A percentile compares a stretch with the other conserved stretches of the same genome.
Conservation (phyloP, 441 rosid genomes). For the Populus trichocarpa region DNA sequence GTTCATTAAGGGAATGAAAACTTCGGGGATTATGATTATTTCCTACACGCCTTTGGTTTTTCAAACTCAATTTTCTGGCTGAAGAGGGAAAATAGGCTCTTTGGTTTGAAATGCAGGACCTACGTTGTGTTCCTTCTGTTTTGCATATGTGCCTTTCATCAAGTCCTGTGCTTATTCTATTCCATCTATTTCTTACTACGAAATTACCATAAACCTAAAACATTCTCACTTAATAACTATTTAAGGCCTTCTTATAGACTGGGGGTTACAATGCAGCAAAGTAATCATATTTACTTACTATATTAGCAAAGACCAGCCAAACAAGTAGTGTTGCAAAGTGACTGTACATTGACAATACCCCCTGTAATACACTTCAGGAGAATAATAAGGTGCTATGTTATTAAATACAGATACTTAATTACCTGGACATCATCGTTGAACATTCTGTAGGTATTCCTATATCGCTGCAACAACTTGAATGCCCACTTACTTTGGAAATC, state of each 20-base stretch:
- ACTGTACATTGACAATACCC: neutral
- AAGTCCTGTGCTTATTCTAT: neutral
- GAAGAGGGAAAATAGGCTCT: neutral
- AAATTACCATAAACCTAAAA: neutral
- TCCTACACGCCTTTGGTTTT: neutral
- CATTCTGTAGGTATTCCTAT: conserved; percentile 80
- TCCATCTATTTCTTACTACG: conserved; percentile 2
- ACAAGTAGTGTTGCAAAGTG: neutral
- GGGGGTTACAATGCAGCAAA: neutral
- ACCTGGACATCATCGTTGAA: conserved; percentile 99
- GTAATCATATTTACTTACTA: neutral
- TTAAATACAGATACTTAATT: conserved; percentile 25
- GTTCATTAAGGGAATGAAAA: neutral
- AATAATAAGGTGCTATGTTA: neutral
- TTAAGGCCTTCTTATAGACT: neutral
- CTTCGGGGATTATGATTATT: neutral
- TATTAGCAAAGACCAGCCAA: neutral
- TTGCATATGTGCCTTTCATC: neutral
- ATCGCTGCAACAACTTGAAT: conserved; percentile 90
- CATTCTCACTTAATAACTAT: neutral
- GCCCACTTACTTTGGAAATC: conserved; percentile 99
- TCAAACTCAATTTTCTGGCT: neutral
- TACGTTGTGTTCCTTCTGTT: neutral
- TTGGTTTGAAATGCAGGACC: neutral
- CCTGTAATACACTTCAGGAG: neutral